Percentiles rank a stretch among this genome's conserved stretches.
Conservation (phyloP, 768 basidiomycete genomes). For the Hericium alpestre region DNA sequence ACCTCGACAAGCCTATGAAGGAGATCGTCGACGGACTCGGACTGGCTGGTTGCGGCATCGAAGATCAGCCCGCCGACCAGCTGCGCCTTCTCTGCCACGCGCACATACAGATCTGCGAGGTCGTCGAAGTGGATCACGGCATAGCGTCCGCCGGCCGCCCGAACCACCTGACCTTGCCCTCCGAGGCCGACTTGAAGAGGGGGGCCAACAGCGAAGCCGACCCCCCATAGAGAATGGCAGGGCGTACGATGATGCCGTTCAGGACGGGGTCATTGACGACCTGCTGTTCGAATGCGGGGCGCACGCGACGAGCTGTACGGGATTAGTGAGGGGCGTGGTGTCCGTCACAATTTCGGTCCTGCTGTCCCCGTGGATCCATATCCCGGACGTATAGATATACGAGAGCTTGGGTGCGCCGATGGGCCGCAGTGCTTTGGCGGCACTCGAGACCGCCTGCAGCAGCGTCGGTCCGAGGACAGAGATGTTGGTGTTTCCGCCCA, state of each 20-base stretch:
- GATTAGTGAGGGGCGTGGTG: slow-evolving; percentile 18
- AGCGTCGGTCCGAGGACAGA: slow-evolving; percentile 14
- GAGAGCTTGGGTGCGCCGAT: slow-evolving; percentile 26
- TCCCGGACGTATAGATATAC: slow-evolving; percentile 36
- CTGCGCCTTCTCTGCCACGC: slow-evolving; percentile 28
- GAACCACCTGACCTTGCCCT: slow-evolving; percentile 24
- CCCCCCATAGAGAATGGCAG: slow-evolving; percentile 31
- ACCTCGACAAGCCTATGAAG: slow-evolving; percentile 27
- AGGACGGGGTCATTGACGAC: slow-evolving; percentile 21
- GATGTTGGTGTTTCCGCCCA: slow-evolving; percentile 16
- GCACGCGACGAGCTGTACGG: slow-evolving; percentile 19
- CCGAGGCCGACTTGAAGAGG: slow-evolving; percentile 23
- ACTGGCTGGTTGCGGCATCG: slow-evolving; percentile 28
- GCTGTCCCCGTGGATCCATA: slow-evolving; percentile 33
- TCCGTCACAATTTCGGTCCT: slow-evolving; percentile 23
- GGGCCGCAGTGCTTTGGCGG: slow-evolving; percentile 19
- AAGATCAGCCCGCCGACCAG: slow-evolving; percentile 30
- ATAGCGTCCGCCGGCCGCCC: slow-evolving; percentile 27
- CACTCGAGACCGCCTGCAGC: slow-evolving; percentile 17
- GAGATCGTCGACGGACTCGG: slow-evolving; percentile 31
- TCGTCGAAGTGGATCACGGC: slow-evolving; percentile 34
- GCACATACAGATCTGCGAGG: slow-evolving; percentile 32
- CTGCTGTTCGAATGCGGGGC: slow-evolving; percentile 23
- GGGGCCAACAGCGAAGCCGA: slow-evolving; percentile 25
- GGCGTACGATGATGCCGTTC: slow-evolving; percentile 36